Percentiles rank a stretch among this genome's conserved stretches.
Conservation (phyloP, 805 yeast species). For the Torulaspora gathmanii region DNA sequence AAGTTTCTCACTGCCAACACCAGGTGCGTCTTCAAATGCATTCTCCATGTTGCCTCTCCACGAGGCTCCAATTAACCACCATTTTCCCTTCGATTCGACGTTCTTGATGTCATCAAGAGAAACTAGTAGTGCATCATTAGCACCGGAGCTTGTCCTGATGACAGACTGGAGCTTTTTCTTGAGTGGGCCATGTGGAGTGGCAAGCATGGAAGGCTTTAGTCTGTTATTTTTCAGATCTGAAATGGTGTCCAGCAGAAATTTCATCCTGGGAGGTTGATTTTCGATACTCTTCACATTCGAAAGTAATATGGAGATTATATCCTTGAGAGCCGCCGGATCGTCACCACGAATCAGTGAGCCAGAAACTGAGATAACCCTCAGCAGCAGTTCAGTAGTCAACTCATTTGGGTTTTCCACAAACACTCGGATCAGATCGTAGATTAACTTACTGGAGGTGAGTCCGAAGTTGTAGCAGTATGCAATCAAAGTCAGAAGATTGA, state of each 20-base stretch:
- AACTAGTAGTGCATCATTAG: slow-evolving; percentile 74
- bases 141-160: slow-evolving; percentile 38
- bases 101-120: slow-evolving; percentile 73
- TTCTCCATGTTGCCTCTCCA: slow-evolving; percentile 68
- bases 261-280: slow-evolving; percentile 65
- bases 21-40: slow-evolving; percentile 27
- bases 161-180: slow-evolving; percentile 51
- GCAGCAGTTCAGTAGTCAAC: slow-evolving; percentile 66
- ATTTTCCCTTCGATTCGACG: slow-evolving; percentile 79
- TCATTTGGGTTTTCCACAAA: slow-evolving; percentile 59
- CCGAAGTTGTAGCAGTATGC: slow-evolving; percentile 76
- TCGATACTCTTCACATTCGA: slow-evolving; percentile 33
- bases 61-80: slow-evolving; percentile 99
- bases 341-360: slow-evolving; percentile 86
- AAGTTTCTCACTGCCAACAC: slow-evolving; percentile 16
- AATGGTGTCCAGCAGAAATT: slow-evolving; percentile 79
- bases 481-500: slow-evolving; percentile 67
- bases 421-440: slow-evolving; percentile 67
- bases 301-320: slow-evolving; percentile 48
- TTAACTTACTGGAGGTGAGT: slow-evolving; percentile 62
- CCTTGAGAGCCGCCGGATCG: slow-evolving; percentile 81
- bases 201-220: slow-evolving; percentile 42
- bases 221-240: slow-evolving; percentile 84
- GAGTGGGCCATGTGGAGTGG: slow-evolving; percentile 33
- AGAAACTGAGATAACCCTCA: slow-evolving; percentile 65